Conservation (phyloP, 352 stramenopile genomes). For the Globisporangium emineosum region DNA sequence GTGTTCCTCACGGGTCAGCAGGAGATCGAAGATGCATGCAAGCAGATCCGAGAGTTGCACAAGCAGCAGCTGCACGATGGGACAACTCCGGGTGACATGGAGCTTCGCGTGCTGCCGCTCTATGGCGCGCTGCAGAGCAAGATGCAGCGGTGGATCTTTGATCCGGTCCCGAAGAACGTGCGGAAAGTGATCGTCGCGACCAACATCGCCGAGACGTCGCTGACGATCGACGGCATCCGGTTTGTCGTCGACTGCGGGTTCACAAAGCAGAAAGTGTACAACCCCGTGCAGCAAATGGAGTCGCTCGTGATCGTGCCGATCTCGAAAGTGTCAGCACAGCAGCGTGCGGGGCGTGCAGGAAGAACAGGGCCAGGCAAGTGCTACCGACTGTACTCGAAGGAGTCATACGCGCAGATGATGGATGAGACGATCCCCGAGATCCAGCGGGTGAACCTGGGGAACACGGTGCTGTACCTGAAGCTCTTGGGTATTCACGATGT, state of each 20-base stretch:
- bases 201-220: conserved; percentile 96
- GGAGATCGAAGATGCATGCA: conserved; percentile 91
- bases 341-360: conserved; percentile 94
- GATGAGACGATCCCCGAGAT: conserved; percentile 99
- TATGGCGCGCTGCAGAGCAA: conserved; percentile 95
- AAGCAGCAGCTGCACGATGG: conserved; percentile 17
- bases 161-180: conserved; percentile 67
- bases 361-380: conserved; percentile 97
- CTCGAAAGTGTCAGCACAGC: conserved; percentile 92
- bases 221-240: conserved; percentile 97
- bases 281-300: conserved; percentile 71
- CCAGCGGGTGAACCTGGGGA: conserved; percentile 91
- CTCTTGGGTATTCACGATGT: conserved; percentile 71
- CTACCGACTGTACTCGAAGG: conserved; percentile 98
- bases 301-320: conserved; percentile 93
- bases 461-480: conserved; percentile 92
- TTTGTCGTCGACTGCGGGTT: conserved; percentile 82
- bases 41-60: conserved; percentile 73
- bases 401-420: conserved; percentile 95
- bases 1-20: conserved; percentile 94
- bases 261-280: conserved; percentile 93
- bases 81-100: conserved; percentile 18
- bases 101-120: conserved; percentile 87
- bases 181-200: conserved; percentile 89
- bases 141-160: conserved; percentile 94